Base-by-base conservation (phyloP, 768 basidiomycete genomes). In the Nevesoporus exiguus region DNA sequence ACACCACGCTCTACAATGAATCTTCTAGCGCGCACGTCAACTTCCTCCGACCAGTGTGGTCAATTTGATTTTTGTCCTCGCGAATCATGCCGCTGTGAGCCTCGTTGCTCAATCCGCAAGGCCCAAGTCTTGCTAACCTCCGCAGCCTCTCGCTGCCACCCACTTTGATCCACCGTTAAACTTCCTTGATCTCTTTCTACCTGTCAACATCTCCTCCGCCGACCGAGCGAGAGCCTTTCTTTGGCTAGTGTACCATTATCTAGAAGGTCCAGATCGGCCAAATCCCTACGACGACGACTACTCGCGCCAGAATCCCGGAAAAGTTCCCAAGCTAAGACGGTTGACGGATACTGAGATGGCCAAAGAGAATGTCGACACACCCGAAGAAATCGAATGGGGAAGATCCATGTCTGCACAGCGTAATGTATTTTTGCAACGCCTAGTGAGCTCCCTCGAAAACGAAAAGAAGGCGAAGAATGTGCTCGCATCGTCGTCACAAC, bases 161-260 rank as follows among this genome's bases (percentile, higher is more conserved):
- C 90, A 93, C 72, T 93, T 93, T 64, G 88, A 90, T 44, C 78
- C 83, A 19, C 77, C 75, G 11, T 63, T 88, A 31, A 88, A 90
- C 66, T 88, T 94, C 56, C 76, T 92, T 41, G 92, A 95, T 71
- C 76, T 95, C 37, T 95, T 95, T 69, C 77, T 91, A 37, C 89
- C 91, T 36, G 83, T 85, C 61, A 78, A 80, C 42, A 74, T 92
- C 33, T 79, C 86, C 11, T 90, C 92, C 3, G 69, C 70, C 4
- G 85, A 87, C 57, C 86, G 93, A 29, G 90, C 88, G 6, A 76
- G 75, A 52, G 88, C 84, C 3, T 91, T 96, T 68, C 77, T 96
- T 27, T 93, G 90, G 88, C 77, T 93, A 52, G 72, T 92, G 46
- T 93, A 83, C 69, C 79, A 90, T 65, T 93, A 94, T 68, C 76